These are phyloP conservation scores for Rhododendron simsii DNA, from an alignment of 148 eudicot species.

Conservation along the genomic window DNA sequence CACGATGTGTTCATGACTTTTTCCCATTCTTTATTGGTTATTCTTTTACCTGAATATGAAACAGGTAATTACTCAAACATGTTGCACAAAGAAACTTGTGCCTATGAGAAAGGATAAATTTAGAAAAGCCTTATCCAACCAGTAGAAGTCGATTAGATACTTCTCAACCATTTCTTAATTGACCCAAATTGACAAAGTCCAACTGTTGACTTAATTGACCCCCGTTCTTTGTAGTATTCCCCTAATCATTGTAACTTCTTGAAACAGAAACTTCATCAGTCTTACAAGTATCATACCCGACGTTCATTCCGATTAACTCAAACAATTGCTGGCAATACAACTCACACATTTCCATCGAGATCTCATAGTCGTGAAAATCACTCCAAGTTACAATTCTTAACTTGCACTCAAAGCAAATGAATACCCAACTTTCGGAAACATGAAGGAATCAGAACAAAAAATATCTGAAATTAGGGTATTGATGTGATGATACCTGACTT, in stretches of 20 bases:
- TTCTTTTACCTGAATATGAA: neutral
- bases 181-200: neutral
- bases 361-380: neutral
- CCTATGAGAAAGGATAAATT: neutral
- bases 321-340: neutral
- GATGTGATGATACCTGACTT: constrained; percentile 41
- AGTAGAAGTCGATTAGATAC: neutral
- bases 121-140: neutral
- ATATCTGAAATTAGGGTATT: neutral
- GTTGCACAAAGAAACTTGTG: neutral
- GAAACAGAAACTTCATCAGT: neutral
- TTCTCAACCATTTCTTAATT: neutral
- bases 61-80: neutral
- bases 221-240: neutral
- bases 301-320: neutral
- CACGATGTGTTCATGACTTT: neutral
- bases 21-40: neutral
- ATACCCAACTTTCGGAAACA: neutral
- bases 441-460: neutral
- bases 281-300: neutral
- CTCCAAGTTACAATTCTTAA: neutral
- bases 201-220: neutral
- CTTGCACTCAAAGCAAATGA: neutral
- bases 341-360: neutral
- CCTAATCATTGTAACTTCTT: neutral